These are phyloP conservation scores for Trypanosomatidae sp. DNA, from an alignment of 208 protist species.

Conservation along the genomic window DNA sequence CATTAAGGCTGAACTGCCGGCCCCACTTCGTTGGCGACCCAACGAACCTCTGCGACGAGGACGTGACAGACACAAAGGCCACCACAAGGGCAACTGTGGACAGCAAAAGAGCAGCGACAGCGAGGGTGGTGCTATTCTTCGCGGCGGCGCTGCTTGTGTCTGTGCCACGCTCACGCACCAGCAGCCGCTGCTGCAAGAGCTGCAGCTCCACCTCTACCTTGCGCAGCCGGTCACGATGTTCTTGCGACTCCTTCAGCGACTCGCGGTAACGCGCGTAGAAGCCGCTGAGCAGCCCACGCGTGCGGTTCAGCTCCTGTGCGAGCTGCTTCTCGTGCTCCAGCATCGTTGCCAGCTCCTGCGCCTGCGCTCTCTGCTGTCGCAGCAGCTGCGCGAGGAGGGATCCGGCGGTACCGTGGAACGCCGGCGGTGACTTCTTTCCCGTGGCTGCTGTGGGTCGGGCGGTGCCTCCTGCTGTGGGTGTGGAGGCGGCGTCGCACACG, in stretches of 20 bases:
- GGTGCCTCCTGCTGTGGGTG: no score
- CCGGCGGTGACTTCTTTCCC: no score
- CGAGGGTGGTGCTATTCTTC: neutral
- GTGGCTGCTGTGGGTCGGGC: no score
- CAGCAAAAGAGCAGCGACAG: no score
- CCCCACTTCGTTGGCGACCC: no score
- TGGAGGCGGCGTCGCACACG: no score
- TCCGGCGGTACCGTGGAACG: neutral
- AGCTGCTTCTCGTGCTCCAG: constrained; percentile 1
- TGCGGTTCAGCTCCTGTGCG: constrained; percentile 10
- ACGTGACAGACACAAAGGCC: no score
- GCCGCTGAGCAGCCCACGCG: constrained; percentile 1
- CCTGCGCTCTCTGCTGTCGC: constrained; percentile 10
- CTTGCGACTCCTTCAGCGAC: neutral
- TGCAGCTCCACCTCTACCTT: neutral
- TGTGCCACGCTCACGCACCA: neutral
- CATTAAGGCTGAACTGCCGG: no score
- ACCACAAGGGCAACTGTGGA: no score
- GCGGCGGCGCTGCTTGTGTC: neutral
- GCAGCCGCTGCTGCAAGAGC: constrained; percentile 4
- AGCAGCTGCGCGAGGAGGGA: constrained; percentile 6
- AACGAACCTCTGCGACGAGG: no score
- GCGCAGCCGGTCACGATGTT: constrained; percentile 5
- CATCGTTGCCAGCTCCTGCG: constrained; percentile 4
- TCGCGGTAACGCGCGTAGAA: constrained; percentile 1